These are phyloP conservation scores for Leccinum pachyderme DNA, from an alignment of 1,284 basidiomycete genomes.

Conservation along the genomic window DNA sequence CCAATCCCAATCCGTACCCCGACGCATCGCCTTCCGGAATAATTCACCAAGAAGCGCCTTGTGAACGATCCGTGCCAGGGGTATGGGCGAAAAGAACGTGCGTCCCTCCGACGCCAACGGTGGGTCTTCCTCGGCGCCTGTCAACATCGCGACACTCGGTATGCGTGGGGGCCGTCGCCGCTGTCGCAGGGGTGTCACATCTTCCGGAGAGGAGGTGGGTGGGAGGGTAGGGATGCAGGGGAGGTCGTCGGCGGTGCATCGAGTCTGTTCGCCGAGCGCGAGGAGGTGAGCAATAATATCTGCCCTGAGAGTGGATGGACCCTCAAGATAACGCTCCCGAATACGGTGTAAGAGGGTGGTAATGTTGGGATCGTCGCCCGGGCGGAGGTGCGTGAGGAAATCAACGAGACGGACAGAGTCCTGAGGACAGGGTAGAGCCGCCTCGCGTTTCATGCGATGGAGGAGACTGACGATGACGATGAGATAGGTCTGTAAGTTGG, in stretches of 20 bases:
- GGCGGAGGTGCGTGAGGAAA: slow-evolving; percentile 20
- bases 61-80: slow-evolving; percentile 25
- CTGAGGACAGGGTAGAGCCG: not conserved
- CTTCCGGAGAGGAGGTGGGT: not conserved
- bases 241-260: slow-evolving; percentile 8
- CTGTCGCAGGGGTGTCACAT: not conserved
- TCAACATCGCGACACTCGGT: slow-evolving; percentile 25
- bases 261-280: slow-evolving; percentile 11
- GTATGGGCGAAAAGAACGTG: slow-evolving; percentile 15
- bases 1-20: slow-evolving; percentile 25
- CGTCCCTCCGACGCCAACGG: not conserved
- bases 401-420: slow-evolving; percentile 21
- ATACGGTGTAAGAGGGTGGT: slow-evolving; percentile 19
- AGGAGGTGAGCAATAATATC: slow-evolving; percentile 24
- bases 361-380: slow-evolving; percentile 22
- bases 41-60: slow-evolving; percentile 22
- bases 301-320: slow-evolving; percentile 10
- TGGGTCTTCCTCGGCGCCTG: slow-evolving; percentile 7
- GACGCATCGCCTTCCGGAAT: slow-evolving; percentile 22
- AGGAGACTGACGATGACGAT: slow-evolving; percentile 35
- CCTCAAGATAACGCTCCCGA: not conserved
- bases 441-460: slow-evolving; percentile 28
- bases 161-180: not conserved
- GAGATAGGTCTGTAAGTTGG: slow-evolving; percentile 41
- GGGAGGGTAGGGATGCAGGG: not conserved